Base-by-base conservation (phyloP, 1,284 basidiomycete genomes). In the Omphalotus olearius region DNA sequence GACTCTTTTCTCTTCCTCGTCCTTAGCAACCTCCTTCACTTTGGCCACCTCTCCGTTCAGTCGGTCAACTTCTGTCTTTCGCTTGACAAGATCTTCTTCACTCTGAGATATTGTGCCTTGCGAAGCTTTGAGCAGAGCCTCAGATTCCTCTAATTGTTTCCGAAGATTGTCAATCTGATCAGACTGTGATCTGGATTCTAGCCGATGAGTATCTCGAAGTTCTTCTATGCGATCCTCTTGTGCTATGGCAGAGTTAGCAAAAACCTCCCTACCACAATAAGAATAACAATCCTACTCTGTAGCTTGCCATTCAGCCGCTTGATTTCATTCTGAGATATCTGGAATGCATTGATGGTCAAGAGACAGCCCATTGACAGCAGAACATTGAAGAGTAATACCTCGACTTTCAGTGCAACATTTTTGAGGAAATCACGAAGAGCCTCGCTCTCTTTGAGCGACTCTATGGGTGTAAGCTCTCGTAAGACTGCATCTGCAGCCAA, bases 1-100 rank as follows among this genome's bases (percentile, higher is more conserved):
- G n/a, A 83, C 80, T 11, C 94, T 83, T 67, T 97, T 97, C 68
- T 98, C 94, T 66, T 97, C 94, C 64, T 97, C 94, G 57, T 96
- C 93, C 65, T 91, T 95, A 1, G 83, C 84, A 1, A 73, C 56
- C 10, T 71, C 72, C 58, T 83, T 85, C 1, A 79, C 71, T 53
- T 80, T 82, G 38, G 82, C 76, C 2, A 85, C 64, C 51, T 93
- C 88, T 6, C 72, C 63, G 33, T 75, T 74, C 7, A 92, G 68
- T 38, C 75, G 74, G 3, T 79, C 75, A 1, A 83, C 66, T 41
- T 85, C 80, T 0, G 69, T 65, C 50, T 80, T 73, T 33, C 76
- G 76, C 53, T 75, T 78, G 6, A 69, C 64, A 7, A 69, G 60
- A 14, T 75, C 72, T 44, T 76, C 76, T 60, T 83, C 78, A 3